Base-by-base conservation (phyloP, 805 yeast genomes). In the Ogataea saltuana region DNA sequence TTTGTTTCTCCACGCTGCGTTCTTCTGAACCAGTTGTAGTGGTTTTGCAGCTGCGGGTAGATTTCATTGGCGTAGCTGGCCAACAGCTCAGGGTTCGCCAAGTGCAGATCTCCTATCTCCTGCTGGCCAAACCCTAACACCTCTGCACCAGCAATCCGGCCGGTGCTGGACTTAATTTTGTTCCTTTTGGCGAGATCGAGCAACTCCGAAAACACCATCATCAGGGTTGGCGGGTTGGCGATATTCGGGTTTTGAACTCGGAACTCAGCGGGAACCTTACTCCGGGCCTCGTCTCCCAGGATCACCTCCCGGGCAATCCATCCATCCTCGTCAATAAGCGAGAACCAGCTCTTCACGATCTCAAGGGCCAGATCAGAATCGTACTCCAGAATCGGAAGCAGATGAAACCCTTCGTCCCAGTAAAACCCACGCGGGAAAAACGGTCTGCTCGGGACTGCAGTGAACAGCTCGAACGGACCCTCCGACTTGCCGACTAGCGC, bases 341-440 rank as follows among this genome's bases (percentile, higher is more conserved):
- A 64, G 60, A 91, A 87, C 99, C 99, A 93, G 39, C 96, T 85
- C 57, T 82, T 75, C 44, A 90, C 60, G 13, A 93, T 82, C 51
- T 88, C 93, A 48, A 89, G 70, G 0, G 81, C 87, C 33, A 90
- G 69, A 57, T 88, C 96, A 12, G 86, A 74, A 64, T 93, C 98
- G 60, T 84, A 90, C 36, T 84, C 83, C 53, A 86, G 64, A 28
- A 93, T 69, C 6, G 95, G 95, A 30, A 90, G 69, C 46, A 91
- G 70, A 62, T 91, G 97, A 65, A 93, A 93, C 0, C 99, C 99
- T 66, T 93, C 99, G 65, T 93, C 99, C 99, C 99, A 93, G 59
- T 87, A 88, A 59, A 93, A 93, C 0, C 99, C 99, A 50, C 99
- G 75, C 3, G 99, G 98, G 65, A 93, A 93, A 58, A 87, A 88